These are phyloP conservation scores for Neofusicoccum cordaticola DNA, from an alignment of 2,329 filamentous ascomycete genomes.

Conservation along the genomic window DNA sequence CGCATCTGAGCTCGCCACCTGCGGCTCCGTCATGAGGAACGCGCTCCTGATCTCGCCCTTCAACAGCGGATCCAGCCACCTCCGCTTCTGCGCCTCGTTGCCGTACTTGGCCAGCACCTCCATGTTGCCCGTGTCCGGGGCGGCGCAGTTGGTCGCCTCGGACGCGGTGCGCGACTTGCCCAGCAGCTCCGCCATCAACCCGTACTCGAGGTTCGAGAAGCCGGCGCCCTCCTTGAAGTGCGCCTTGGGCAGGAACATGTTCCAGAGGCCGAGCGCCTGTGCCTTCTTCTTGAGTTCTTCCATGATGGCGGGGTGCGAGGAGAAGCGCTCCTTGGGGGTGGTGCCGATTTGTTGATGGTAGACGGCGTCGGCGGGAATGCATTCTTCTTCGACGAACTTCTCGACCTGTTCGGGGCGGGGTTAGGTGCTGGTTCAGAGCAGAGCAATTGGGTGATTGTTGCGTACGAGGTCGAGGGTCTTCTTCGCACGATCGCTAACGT, in stretches of 20 bases:
- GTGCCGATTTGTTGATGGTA: constrained; percentile 76
- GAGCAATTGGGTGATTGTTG: background rate
- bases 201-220: constrained; percentile 94
- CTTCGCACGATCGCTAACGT: constrained; percentile 80
- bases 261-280: constrained; percentile 84
- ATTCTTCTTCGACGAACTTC: constrained; percentile 97
- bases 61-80: constrained; percentile 79
- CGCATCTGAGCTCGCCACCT: constrained; percentile 84
- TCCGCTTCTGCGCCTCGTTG: constrained; percentile 76
- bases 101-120: constrained; percentile 91
- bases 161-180: constrained; percentile 76
- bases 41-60: constrained; percentile 83
- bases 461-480: constrained; percentile 73
- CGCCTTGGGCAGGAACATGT: constrained; percentile 93
- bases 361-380: constrained; percentile 69
- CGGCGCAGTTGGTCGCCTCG: constrained; percentile 80
- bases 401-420: constrained; percentile 59
- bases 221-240: constrained; percentile 95
- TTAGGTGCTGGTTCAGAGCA: constrained; percentile 42
- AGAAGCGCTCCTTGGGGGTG: constrained; percentile 70
- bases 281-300: constrained; percentile 89
- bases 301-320: constrained; percentile 72
- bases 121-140: constrained; percentile 94
- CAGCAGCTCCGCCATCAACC: constrained; percentile 93
- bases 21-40: constrained; percentile 92